Evolutionary conservation across 345 rosid genomes (phyloP).

Genomic region (Kernera saxatilis): DNA sequence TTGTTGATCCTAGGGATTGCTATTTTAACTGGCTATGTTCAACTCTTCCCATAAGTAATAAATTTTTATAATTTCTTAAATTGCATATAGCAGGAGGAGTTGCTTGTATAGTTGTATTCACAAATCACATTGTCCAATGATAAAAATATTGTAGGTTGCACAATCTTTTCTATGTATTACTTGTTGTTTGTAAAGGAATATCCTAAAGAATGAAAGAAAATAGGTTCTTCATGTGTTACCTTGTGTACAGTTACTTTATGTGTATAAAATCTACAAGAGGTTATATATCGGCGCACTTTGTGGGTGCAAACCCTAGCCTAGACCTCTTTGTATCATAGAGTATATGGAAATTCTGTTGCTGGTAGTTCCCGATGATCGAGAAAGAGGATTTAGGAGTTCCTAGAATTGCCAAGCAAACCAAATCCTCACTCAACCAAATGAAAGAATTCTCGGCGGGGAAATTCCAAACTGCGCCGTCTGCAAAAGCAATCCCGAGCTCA

Average conservation of each 20-base stretch:
- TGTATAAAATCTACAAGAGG: neutral
- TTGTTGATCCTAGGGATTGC: conserved; percentile 66
- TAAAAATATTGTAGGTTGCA: neutral
- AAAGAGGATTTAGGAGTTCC: conserved; percentile 60
- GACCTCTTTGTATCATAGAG: conserved; percentile 65
- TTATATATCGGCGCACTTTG: conserved; percentile 58
- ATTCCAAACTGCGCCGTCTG: conserved; percentile 75
- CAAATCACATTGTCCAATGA: neutral
- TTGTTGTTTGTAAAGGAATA: neutral
- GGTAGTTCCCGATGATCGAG: conserved; percentile 86
- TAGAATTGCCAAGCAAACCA: conserved; percentile 70
- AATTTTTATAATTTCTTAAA: neutral
- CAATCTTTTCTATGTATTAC: neutral
- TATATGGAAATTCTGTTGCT: conserved; percentile 76
- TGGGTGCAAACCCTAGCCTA: conserved; percentile 70
- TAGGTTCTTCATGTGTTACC: neutral
- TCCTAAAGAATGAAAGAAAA: neutral
- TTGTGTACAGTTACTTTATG: conserved; percentile 11
- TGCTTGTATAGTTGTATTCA: neutral
- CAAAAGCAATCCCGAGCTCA: conserved; percentile 55
- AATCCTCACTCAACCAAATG: conserved; percentile 49
- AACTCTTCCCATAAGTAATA: conserved; percentile 70
- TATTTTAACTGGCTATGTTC: conserved; percentile 75
- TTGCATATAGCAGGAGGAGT: neutral
- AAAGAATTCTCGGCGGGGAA: conserved; percentile 85